These are phyloP conservation scores for Trichoderma sp. DNA, from an alignment of 2,329 filamentous ascomycete genomes.

Conservation along the genomic window DNA sequence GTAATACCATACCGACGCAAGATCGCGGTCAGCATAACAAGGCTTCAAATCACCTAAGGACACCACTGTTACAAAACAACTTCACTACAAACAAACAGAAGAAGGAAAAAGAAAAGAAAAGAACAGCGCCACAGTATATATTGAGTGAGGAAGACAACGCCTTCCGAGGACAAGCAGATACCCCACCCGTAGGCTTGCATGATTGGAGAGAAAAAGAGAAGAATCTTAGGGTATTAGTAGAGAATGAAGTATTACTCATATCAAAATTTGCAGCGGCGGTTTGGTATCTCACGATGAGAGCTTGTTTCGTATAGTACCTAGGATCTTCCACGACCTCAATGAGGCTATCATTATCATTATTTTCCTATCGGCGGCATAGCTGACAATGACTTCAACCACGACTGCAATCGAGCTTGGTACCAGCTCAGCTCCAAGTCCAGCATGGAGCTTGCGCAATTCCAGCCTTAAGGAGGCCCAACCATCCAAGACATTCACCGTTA, in stretches of 20 bases:
- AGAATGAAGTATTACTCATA: not conserved
- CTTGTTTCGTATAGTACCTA: not conserved
- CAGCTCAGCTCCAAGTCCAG: not conserved
- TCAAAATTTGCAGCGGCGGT: not conserved
- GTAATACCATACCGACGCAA: not conserved
- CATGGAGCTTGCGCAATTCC: not conserved
- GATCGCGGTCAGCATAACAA: not conserved
- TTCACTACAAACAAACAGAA: not conserved
- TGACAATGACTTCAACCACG: not conserved
- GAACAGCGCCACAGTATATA: not conserved
- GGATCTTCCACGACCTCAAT: not conserved
- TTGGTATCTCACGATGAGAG: not conserved
- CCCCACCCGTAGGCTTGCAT: not conserved
- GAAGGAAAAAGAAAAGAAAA: not conserved
- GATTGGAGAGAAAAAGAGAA: not conserved
- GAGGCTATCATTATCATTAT: not conserved
- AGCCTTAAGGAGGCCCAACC: not conserved
- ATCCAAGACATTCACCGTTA: not conserved
- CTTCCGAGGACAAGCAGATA: not conserved
- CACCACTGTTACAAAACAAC: not conserved
- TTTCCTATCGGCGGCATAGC: not conserved
- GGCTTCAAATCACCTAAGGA: not conserved
- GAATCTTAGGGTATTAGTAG: not conserved
- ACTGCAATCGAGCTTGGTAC: constrained; percentile 17
- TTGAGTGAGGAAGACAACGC: not conserved